Evolutionary conservation across 805 yeast species (phyloP), one percentile per base, ranked within the genome.

Genomic region (Candida pini): DNA sequence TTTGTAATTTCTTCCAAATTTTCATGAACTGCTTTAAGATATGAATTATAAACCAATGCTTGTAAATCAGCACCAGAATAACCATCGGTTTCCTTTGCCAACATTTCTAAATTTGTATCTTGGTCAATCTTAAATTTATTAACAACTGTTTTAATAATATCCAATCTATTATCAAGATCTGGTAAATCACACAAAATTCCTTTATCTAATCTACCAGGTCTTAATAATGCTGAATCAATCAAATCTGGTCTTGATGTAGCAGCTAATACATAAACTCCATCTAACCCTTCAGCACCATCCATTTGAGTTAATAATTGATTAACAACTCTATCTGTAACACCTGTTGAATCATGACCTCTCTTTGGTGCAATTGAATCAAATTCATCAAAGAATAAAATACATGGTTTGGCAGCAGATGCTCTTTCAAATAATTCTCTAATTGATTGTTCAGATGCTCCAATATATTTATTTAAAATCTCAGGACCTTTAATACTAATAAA

Each of bases 271-370:
- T 92, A 90, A 2, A 92, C 97, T 3, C 97, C 97, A 49, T 89
- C 97, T 19, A 89, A 66, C 0, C 97, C 97, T 58, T 92, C 97
- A 1, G 97, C 97, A 63, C 98, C 98, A 59, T 92, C 98, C 96
- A 92, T 89, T 56, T 92, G 97, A 0, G 98, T 92, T 49, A 92
- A 71, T 76, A 92, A 75, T 55, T 92, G 98, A 60, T 92, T 92
- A 18, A 92, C 98, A 26, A 92, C 96, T 48, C 98, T 72, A 56
- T 92, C 98, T 3, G 97, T 92, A 4, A 92, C 97, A 37, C 97
- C 97, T 0, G 97, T 89, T 2, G 95, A 85, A 55, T 90, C 98
- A 51, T 89, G 97, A 2, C 97, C 97, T 69, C 97, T 80, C 56
- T 89, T 89, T 1, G 97, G 97, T 0, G 97, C 97, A 52, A 92